These are phyloP conservation scores for Graphiopsis chlorocephala DNA, from an alignment of 2,329 filamentous ascomycete species.

Conservation along the genomic window DNA sequence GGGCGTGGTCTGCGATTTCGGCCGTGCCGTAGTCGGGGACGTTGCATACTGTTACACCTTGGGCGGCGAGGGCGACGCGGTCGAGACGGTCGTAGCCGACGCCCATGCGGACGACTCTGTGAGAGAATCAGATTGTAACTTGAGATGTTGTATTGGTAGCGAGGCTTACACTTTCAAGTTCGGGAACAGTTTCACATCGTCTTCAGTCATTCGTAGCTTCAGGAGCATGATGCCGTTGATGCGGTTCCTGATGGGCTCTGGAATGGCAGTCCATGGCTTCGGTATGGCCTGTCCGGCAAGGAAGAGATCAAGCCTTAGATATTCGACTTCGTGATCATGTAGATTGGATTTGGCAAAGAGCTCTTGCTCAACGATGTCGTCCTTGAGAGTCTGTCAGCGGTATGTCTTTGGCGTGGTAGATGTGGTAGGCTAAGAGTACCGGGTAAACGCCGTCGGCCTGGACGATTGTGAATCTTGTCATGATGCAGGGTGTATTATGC, in stretches of 20 bases:
- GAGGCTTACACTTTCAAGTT: conserved; percentile 31
- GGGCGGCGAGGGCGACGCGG: conserved; percentile 27
- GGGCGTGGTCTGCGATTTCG: conserved; percentile 33
- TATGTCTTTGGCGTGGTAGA: background rate
- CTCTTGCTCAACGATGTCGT: conserved; percentile 26
- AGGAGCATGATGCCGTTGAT: conserved; percentile 32
- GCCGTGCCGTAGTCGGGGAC: conserved; percentile 34
- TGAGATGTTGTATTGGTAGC: background rate
- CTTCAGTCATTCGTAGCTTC: conserved; percentile 29
- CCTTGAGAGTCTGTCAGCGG: conserved; percentile 15
- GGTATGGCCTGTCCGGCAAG: conserved; percentile 24
- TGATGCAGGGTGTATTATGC: background rate
- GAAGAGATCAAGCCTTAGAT: conserved; percentile 24
- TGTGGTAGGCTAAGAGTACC: conserved; percentile 9
- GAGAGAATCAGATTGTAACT: background rate
- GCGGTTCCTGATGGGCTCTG: conserved; percentile 27
- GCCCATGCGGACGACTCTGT: conserved; percentile 33
- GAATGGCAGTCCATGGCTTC: conserved; percentile 30
- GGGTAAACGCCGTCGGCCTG: conserved; percentile 32
- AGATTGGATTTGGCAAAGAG: conserved; percentile 28
- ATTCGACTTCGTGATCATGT: conserved; percentile 27
- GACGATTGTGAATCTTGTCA: conserved; percentile 29
- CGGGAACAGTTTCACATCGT: conserved; percentile 30
- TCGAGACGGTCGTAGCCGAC: conserved; percentile 34
- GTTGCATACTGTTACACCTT: conserved; percentile 30